Evolutionary conservation across 345 rosid genomes (phyloP), one percentile per base, ranked within the genome.

Genomic region (Iberis pinnata): DNA sequence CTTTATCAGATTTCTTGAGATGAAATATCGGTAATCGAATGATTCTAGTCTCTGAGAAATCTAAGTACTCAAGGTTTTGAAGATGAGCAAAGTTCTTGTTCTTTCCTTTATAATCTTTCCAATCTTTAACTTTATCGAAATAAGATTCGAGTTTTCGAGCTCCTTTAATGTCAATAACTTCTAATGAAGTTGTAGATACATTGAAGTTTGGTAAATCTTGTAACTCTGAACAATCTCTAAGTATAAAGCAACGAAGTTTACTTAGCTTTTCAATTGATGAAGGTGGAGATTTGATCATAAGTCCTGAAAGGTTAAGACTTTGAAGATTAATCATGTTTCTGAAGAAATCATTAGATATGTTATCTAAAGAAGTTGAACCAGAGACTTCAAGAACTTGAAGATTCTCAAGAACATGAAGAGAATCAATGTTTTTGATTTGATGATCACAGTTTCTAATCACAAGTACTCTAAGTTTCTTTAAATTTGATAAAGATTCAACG

Each of bases 371-470:
- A 13, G 63, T 49, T 22, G 82, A 67, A 39, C 72, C 82, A 13
- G 86, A 76, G 58, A 83, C 59, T 75, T 83, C 86, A 5, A 83
- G 80, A 65, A 58, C 77, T 3, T 55, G 52, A 45, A 80, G 64
- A 0, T 1, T 1, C 12, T 46, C 1, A 27, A 74, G 82, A 19
- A 12, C 11, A 27, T 2, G 2, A 26, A 78, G 53, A 18, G 14
- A 1, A 8, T 53, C 6, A 8, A 76, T 46, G 20, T 60, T 32
- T 12, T 42, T 12, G 31, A 79, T 10, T 19, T 56, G 51, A 43
- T 56, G 51, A 43, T 73, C 61, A 52, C 83, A 79, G 49, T 69
- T 79, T 33, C 81, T 73, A 14, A 81, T 70, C 20, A 78, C 68
- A 14, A 82, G 83, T 46, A 76, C 69, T 29, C 49, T 58, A 9